Evolutionary conservation across 805 yeast genomes (phyloP).

Genomic region (Ogataea pini): DNA sequence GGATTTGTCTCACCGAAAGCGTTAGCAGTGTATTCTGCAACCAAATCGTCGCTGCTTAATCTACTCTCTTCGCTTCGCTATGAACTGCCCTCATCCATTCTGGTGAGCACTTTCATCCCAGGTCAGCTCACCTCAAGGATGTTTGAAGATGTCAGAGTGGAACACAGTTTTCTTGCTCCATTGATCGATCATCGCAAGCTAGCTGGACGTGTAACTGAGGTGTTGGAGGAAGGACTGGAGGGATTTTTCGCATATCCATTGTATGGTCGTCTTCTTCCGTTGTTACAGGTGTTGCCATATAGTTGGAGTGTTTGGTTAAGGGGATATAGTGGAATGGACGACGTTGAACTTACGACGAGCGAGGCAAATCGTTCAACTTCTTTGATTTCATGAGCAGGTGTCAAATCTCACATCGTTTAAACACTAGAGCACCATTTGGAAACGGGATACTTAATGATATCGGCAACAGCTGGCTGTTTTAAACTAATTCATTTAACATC

Average conservation of each 20-base stretch:
- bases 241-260: slow-evolving; percentile 49
- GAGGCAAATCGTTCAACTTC: background rate
- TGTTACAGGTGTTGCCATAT: slow-evolving; percentile 44
- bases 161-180: slow-evolving; percentile 49
- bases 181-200: slow-evolving; percentile 40
- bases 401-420: too few species aligned
- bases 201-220: slow-evolving; percentile 38
- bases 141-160: slow-evolving; percentile 49
- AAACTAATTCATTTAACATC: too few species aligned
- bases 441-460: too few species aligned
- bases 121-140: slow-evolving; percentile 52
- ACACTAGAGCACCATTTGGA: too few species aligned
- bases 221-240: slow-evolving; percentile 38
- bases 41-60: slow-evolving; percentile 48
- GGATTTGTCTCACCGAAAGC: slow-evolving; percentile 51
- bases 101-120: slow-evolving; percentile 44
- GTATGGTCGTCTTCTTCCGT: slow-evolving; percentile 48
- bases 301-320: slow-evolving; percentile 35
- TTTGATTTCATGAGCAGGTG: too few species aligned
- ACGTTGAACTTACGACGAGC: slow-evolving; percentile 6
- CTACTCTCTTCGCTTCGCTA: slow-evolving; percentile 46
- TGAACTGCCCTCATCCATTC: slow-evolving; percentile 38
- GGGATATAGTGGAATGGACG: slow-evolving; percentile 34
- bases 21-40: slow-evolving; percentile 48
- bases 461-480: too few species aligned